Evolutionary conservation across 2,329 filamentous ascomycete species (phyloP), one percentile per base, ranked within the genome.

Genomic region (Monilinia fructigena): DNA sequence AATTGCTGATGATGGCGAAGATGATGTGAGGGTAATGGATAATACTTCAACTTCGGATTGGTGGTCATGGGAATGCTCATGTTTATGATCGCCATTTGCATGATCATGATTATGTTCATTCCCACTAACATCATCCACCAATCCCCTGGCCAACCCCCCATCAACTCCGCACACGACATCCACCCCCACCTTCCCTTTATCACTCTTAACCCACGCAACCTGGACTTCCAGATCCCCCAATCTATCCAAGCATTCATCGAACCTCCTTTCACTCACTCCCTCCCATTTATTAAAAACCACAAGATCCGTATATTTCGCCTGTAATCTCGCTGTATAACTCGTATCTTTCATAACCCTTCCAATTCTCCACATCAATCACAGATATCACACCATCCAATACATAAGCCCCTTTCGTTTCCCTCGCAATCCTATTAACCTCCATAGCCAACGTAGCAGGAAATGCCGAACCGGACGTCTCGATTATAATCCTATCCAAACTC

Each of bases 31-130:
- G 8, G 89, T 87, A n/a, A 96, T 82, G 2, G 91, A 96, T 1
- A 98, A 80, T 3, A 97, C 94, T 76, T 98, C 94, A 31, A 98
- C 93, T 78, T 98, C 94, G 45, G 82, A 86, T 69, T 90, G 89
- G 78, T 97, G 94, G 70, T 86, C 82, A 70, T 86, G 81, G 3
- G 67, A 63, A 68, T 75, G 58, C 31, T 59, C 63, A 16, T 68
- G 63, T 59, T 72, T 66, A 40, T 76, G 68, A 0, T 66, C 69
- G 55, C 53, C 66, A 54, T 68, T 54, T 5, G 1, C 48, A 55
- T 89, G 88, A 69, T 85, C 40, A 59, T 80, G 14, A 72, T 76
- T 69, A 85, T 80, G 28, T 3, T 78, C 74, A 65, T 77, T 58
- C 10, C 55, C 68, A 40, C 11, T 59, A 58, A 67, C 71, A 18